Evolutionary conservation across 495 filamentous ascomycete species (phyloP), one percentile per base, ranked within the genome.

Genomic region (Massariosphaeria phaeospora): DNA sequence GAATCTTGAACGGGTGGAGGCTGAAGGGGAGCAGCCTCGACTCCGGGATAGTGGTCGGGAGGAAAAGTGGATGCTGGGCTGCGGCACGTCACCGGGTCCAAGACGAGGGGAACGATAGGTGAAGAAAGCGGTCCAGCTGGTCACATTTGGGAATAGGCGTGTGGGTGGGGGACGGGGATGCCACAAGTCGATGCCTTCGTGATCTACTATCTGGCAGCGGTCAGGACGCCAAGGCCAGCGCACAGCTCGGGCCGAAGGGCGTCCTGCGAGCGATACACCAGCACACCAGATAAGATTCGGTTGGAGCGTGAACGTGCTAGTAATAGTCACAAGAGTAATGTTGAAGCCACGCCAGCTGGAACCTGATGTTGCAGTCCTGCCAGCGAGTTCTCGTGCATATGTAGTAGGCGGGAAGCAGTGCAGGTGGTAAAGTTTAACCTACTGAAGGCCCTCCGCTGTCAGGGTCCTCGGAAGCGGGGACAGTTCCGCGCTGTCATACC

Each of bases 1-100:
- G 56, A 83, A 84, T 84, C 71, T 72, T 83, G 79, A 70, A 76
- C 76, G 73, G 75, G 59, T 64, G 70, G 62, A 66, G 75, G 57
- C 52, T 55, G 61, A 51, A 42, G 31, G 48, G 54, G 61, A 79
- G 78, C 76, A 81, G 76, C 78, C 74, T 77, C 50, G 44, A 57
- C 64, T 65, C 63, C 47, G 36, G 23, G 49, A 38, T 58, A 15
- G 46, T 39, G 40, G 47, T 45, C 13, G 44, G 21, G 24, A 38
- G 35, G 33, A 17, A 29, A 31, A 47, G 50, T 50, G 48, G 48
- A 10, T 44, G 39, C 15, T n/a, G n/a, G 44, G 41, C 41, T 21
- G 41, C 41, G 18, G 48, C 52, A 62, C 53, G 52, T 62, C 52
- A 52, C 47, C 38, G 35, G 46, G 51, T 40, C 53, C 36, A 52